These are phyloP conservation scores for Colletotrichum spinosum DNA, from an alignment of 2,329 filamentous ascomycete species.

Conservation along the genomic window DNA sequence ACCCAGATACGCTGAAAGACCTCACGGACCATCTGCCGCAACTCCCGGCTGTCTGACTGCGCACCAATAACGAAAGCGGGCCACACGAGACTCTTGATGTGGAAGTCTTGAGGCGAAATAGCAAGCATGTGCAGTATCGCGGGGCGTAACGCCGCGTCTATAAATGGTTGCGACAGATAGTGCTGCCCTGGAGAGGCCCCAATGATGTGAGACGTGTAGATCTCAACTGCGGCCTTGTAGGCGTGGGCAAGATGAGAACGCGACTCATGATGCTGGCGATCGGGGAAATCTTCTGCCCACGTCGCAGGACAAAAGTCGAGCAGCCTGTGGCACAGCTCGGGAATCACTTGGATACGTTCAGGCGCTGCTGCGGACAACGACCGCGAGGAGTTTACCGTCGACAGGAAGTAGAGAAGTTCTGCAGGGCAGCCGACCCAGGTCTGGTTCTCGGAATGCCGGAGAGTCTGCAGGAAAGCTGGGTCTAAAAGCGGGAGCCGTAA, in stretches of 20 bases:
- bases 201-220: slow-evolving; percentile 18
- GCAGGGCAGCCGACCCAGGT: slow-evolving; percentile 34
- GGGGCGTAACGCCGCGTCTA: background rate
- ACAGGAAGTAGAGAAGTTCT: slow-evolving; percentile 25
- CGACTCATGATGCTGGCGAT: slow-evolving; percentile 5
- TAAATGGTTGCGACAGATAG: background rate
- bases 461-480: slow-evolving; percentile 2
- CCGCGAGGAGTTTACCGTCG: slow-evolving; percentile 18
- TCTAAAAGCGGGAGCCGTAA: background rate
- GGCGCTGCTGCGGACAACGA: background rate
- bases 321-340: background rate
- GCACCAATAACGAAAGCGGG: slow-evolving; percentile 25
- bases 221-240: slow-evolving; percentile 26
- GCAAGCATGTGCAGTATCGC: slow-evolving; percentile 23
- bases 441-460: slow-evolving; percentile 26
- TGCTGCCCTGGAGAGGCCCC: background rate
- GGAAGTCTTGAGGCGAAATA: slow-evolving; percentile 19
- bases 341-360: background rate
- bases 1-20: slow-evolving; percentile 27
- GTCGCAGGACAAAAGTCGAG: slow-evolving; percentile 8
- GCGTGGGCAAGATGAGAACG: slow-evolving; percentile 26
- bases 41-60: slow-evolving; percentile 10
- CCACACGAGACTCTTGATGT: slow-evolving; percentile 34
- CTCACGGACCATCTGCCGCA: slow-evolving; percentile 3
- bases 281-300: slow-evolving; percentile 23